Conservation (phyloP, 176 grass and related monocot genomes). For the Musa schizocarpa region DNA sequence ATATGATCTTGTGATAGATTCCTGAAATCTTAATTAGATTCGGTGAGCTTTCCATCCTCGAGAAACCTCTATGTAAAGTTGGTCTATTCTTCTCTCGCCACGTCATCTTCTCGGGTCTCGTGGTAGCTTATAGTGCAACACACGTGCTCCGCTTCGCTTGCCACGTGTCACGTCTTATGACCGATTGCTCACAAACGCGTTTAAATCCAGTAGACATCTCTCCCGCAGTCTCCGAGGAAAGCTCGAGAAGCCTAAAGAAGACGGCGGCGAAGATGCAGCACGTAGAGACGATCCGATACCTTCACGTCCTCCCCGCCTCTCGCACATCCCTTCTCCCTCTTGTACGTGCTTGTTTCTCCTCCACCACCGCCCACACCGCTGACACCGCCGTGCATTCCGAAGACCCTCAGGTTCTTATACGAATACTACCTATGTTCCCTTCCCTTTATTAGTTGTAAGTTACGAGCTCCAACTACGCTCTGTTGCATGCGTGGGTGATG, state of each 20-base stretch:
- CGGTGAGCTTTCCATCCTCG: neutral
- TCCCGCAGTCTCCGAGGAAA: neutral
- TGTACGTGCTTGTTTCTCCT: neutral
- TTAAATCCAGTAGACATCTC: neutral
- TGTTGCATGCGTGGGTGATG: neutral
- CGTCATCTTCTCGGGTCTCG: neutral
- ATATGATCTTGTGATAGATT: too few species aligned
- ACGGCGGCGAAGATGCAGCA: neutral
- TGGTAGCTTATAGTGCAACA: too few species aligned
- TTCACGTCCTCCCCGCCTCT: slow-evolving; percentile 7
- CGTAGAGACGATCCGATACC: neutral
- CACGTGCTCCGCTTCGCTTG: too few species aligned
- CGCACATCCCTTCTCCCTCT: neutral
- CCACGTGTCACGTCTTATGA: too few species aligned
- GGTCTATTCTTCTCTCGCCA: neutral
- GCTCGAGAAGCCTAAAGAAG: too few species aligned
- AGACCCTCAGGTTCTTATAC: slow-evolving; percentile 19
- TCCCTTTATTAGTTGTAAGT: neutral
- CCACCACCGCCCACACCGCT: slow-evolving; percentile 9
- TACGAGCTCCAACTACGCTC: neutral
- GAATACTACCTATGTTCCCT: neutral
- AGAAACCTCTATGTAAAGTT: neutral
- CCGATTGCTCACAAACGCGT: neutral
- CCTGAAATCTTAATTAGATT: too few species aligned
- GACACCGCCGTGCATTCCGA: slow-evolving; percentile 33